Percentiles rank a stretch among this genome's conserved stretches.
These are phyloP conservation scores for Plasmodium gaboni DNA, from an alignment of 169 alveolate species.

Conservation along the genomic window DNA sequence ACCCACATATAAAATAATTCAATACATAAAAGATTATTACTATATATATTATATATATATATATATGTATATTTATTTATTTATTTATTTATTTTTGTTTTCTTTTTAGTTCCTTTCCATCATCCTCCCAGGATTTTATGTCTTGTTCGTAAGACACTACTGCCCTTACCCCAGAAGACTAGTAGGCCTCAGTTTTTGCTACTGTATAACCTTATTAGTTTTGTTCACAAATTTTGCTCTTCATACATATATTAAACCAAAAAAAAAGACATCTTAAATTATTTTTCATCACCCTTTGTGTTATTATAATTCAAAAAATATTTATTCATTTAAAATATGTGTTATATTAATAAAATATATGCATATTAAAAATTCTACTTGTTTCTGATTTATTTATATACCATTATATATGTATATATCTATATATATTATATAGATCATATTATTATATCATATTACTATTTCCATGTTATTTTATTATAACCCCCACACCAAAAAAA, in stretches of 20 bases:
- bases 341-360: no score
- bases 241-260: conserved; percentile 65
- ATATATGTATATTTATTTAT: not conserved
- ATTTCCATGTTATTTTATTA: no score
- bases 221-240: conserved; percentile 77
- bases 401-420: no score
- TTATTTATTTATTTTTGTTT: not conserved
- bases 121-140: conserved; percentile 37
- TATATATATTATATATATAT: not conserved
- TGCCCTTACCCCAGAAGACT: conserved; percentile 75
- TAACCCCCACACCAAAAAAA: no score
- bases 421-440: no score
- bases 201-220: conserved; percentile 72
- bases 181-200: conserved; percentile 67
- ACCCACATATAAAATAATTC: no score
- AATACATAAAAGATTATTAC: not conserved
- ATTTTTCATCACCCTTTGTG: not conserved
- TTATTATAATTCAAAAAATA: no score
- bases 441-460: no score
- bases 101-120: conserved; percentile 34
- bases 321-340: no score
- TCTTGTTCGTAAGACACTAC: conserved; percentile 46
- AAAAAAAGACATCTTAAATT: conserved; percentile 38
- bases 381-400: no score
- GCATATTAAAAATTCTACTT: no score